These are phyloP conservation scores for Aspergillus aculeatus DNA, from an alignment of 2,329 filamentous ascomycete species.

Conservation along the genomic window DNA sequence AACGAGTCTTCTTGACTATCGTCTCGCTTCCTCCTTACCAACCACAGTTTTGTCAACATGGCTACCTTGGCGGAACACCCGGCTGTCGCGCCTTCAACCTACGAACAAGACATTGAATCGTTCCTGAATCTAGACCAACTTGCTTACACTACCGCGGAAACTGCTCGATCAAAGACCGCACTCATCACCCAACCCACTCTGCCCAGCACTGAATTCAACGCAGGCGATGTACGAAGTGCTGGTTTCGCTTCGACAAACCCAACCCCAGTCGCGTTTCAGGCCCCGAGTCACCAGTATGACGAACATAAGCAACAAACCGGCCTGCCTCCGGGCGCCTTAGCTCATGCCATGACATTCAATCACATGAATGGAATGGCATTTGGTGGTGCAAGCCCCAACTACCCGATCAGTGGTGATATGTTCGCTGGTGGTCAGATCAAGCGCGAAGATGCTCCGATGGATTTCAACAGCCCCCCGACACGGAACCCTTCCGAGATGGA, in stretches of 20 bases:
- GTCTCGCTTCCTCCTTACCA: constrained; percentile 3
- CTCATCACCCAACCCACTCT: constrained; percentile 39
- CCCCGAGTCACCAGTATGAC: constrained; percentile 91
- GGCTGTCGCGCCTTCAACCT: constrained; percentile 29
- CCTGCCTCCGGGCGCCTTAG: constrained; percentile 78
- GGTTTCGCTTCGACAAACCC: constrained; percentile 38
- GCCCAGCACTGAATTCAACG: constrained; percentile 35
- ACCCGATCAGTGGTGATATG: constrained; percentile 58
- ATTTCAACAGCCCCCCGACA: constrained; percentile 66
- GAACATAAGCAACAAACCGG: constrained; percentile 95
- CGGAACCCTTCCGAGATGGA: constrained; percentile 59
- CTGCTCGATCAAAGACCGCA: constrained; percentile 37
- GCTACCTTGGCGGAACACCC: constrained; percentile 39
- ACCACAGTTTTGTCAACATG: constrained; percentile 22
- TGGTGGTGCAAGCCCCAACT: constrained; percentile 36
- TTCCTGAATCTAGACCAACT: constrained; percentile 49
- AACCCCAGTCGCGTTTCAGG: constrained; percentile 62
- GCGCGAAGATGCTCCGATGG: constrained; percentile 51
- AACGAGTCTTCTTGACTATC: not conserved
- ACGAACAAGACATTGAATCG: constrained; percentile 47
- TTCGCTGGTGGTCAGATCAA: constrained; percentile 53
- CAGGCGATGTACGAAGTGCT: constrained; percentile 32
- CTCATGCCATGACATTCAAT: constrained; percentile 76
- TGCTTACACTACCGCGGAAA: constrained; percentile 39
- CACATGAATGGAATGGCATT: constrained; percentile 50